Conservation (phyloP, 768 basidiomycete species). For the Collybia sordida region DNA sequence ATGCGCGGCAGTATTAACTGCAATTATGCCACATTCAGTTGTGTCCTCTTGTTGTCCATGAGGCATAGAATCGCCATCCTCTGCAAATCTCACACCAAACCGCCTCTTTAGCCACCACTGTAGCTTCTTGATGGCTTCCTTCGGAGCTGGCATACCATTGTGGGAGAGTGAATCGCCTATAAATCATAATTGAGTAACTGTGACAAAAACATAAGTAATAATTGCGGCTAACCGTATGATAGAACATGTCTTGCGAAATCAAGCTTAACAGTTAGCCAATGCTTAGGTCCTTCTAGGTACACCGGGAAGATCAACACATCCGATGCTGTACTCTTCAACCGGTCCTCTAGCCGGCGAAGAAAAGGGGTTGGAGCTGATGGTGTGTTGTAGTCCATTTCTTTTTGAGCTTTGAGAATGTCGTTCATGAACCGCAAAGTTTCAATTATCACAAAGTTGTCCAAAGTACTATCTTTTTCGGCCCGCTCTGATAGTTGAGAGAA, state of each 20-base stretch:
- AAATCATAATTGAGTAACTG: not conserved
- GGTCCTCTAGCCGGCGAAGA: not conserved
- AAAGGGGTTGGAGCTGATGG: slow-evolving; percentile 2
- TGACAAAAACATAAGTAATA: too few relatives aligned
- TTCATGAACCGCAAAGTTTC: slow-evolving; percentile 9
- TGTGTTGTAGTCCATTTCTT: not conserved
- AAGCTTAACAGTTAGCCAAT: not conserved
- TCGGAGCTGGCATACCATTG: slow-evolving; percentile 5
- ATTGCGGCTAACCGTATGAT: not conserved
- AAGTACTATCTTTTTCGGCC: not conserved
- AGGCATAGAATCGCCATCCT: not conserved
- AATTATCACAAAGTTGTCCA: slow-evolving; percentile 7
- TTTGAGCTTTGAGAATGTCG: slow-evolving; percentile 5
- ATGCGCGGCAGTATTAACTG: slow-evolving; percentile 5
- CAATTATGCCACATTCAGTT: slow-evolving; percentile 6
- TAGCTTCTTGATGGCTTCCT: not conserved
- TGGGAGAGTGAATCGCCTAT: slow-evolving; percentile 6
- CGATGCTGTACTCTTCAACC: not conserved
- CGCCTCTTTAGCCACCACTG: slow-evolving; percentile 6
- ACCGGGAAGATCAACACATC: not conserved
- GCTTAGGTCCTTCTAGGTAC: not conserved
- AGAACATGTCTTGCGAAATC: not conserved
- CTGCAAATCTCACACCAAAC: not conserved
- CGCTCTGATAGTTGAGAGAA: slow-evolving; percentile 6
- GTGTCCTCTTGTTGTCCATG: slow-evolving; percentile 8